Evolutionary conservation across 2,329 filamentous ascomycete genomes (phyloP).

Genomic region (Atkinsonella hypoxylon): DNA sequence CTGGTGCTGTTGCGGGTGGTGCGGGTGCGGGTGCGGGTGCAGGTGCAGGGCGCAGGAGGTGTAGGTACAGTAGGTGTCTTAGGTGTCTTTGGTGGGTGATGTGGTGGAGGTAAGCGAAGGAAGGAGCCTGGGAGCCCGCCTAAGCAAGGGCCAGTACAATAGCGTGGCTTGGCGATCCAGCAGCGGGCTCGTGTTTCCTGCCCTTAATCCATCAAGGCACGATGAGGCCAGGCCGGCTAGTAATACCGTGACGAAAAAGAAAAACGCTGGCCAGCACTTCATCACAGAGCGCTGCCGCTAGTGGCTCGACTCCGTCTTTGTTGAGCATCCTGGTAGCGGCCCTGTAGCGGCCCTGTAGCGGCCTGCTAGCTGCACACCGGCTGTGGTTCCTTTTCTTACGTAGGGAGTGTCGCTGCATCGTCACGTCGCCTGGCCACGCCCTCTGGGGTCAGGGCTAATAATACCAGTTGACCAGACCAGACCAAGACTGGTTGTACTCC

Average conservation of each 20-base stretch:
- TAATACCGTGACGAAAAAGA: not conserved
- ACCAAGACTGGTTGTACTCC: constrained; percentile 6
- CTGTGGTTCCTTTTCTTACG: not conserved
- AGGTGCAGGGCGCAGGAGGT: too few species aligned
- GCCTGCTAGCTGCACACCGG: not conserved
- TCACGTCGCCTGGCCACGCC: not conserved
- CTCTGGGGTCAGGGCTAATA: not conserved
- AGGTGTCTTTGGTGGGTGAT: too few species aligned
- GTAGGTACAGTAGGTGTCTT: too few species aligned
- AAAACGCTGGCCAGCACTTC: not conserved
- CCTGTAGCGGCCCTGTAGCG: not conserved
- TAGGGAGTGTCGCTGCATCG: not conserved
- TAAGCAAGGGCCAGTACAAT: not conserved
- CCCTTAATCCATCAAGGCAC: not conserved
- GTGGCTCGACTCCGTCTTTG: not conserved
- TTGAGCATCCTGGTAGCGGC: not conserved
- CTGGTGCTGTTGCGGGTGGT: too few species aligned
- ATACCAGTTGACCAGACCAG: constrained; percentile 2
- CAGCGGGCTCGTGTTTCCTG: constrained; percentile 1
- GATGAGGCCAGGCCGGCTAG: not conserved
- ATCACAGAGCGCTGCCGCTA: constrained; percentile 1
- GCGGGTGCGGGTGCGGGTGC: not conserved
- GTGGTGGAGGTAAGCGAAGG: too few species aligned
- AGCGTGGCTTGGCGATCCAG: constrained; percentile 2
- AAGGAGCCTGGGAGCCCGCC: too few species aligned